A percentile compares a stretch with the other conserved stretches of the same genome.
Conservation (phyloP, 805 yeast species). For the Starmerella apis region DNA sequence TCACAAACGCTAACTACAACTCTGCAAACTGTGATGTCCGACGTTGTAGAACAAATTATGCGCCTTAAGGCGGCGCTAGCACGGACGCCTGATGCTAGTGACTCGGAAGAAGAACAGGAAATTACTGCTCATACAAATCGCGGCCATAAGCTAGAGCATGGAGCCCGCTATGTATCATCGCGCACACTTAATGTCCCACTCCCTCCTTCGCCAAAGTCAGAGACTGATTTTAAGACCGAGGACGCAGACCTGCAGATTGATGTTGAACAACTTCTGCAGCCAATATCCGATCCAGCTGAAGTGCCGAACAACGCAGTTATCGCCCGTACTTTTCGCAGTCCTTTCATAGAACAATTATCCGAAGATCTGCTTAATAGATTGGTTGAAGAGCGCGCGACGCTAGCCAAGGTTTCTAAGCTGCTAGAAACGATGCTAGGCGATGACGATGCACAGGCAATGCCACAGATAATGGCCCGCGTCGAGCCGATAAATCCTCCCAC, state of each 20-base stretch:
- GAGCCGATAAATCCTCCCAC: slow-evolving; percentile 10
- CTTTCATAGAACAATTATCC: slow-evolving; percentile 51
- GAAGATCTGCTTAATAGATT: slow-evolving; percentile 64
- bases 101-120: slow-evolving; percentile 24
- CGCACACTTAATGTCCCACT: slow-evolving; percentile 32
- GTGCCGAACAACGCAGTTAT: slow-evolving; percentile 60
- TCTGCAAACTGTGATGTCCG: slow-evolving; percentile 1
- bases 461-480: slow-evolving; percentile 14
- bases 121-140: slow-evolving; percentile 35
- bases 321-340: slow-evolving; percentile 51
- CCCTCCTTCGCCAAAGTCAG: slow-evolving; percentile 25
- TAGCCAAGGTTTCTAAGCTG: slow-evolving; percentile 58
- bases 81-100: slow-evolving; percentile 28
- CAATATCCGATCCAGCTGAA: slow-evolving; percentile 73
- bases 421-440: slow-evolving; percentile 80
- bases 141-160: slow-evolving; percentile 48
- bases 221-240: slow-evolving; percentile 31
- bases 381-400: slow-evolving; percentile 69
- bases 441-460: slow-evolving; percentile 41
- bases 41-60: slow-evolving; percentile 11
- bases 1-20: neutral
- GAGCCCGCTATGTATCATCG: slow-evolving; percentile 40
- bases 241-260: slow-evolving; percentile 39
- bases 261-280: slow-evolving; percentile 39
- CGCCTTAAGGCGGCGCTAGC: slow-evolving; percentile 31